Base-by-base conservation (phyloP, 2,329 filamentous ascomycete species). In the Drechslera avenae region DNA sequence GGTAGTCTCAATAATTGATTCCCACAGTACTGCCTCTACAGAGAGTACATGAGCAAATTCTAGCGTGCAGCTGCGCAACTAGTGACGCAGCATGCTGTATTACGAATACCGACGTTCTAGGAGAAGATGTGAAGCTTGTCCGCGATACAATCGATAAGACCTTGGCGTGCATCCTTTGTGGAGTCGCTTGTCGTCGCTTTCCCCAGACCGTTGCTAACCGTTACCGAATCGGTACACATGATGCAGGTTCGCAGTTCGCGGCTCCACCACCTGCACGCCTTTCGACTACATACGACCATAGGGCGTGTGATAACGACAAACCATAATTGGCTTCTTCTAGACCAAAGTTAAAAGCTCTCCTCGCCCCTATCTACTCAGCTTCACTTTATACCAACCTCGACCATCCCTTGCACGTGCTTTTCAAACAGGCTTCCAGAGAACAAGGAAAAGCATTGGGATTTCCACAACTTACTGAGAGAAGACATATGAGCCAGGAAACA, bases 171-270 rank as follows among this genome's bases (percentile, higher is more conserved):
- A 32, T 35, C 35, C 35, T 33, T 13, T 34, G 46, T 57, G 58
- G 59, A 58, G 44, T 60, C 58, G 60, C 53, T 58, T 62, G 50
- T 32, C 36, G 19, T 54, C 34, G 48, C 56, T 63, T 57, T 48
- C 60, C 63, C 53, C 49, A 60, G 39, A 64, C 69, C 69, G 68
- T 69, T 43, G 46, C 59, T 71, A 72, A 62, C 69, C 67, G 69
- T 34, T 57, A 56, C 62, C 43, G 51, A 63, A 58, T 39, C 58
- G 54, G 37, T 41, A 62, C 53, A 28, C 52, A 54, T 52, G 43
- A 58, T 57, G 57, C 59, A 58, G 37, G 56, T 52, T 42, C 46
- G 26, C 9, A 28, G 26, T 13, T 28, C 26, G 26, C 26, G 26
- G 26, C 26, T 28, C 26, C 45, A 54, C 57, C 53, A 56, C 43